Base-by-base conservation (phyloP, 805 yeast species). In the Ogataea trehaloabstinens region DNA sequence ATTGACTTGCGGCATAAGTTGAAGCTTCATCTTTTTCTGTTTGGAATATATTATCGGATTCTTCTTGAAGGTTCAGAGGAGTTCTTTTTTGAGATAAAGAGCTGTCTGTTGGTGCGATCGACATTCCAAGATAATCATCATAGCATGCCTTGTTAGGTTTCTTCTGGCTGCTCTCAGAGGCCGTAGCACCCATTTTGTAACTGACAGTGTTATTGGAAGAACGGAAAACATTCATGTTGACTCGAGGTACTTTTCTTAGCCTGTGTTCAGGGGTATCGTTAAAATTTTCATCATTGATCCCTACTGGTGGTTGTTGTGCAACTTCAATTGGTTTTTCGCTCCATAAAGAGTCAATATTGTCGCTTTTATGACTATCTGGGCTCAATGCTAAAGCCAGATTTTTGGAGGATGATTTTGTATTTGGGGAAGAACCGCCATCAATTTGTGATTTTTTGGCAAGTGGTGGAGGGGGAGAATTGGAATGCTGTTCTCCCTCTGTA, bases 221-320 rank as follows among this genome's bases (percentile, higher is more conserved):
- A 7, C 22, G 33, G 22, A 48, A 37, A 10, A 46, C 38, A 27
- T 44, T 40, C 43, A 42, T 37, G 24, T 45, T 43, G 4, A 52
- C 34, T 21, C 45, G 45, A 8, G 53, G 55, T 28, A 46, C 44
- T 31, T 47, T 51, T 13, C 51, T 40, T 12, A 52, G 35, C 34
- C 48, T 43, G 24, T 42, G 51, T 4, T 45, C 37, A 4, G 34
- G 19, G 7, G 31, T 21, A 13, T 40, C 45, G 17, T 48, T 40
- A 24, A 31, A 33, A 24, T 51, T 51, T 27, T 51, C 53, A 38
- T 48, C 49, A 34, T 51, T 48, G 24, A 40, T 22, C n/a, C 8
- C 34, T 19, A 24, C 24, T 19, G 34, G 20, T 15, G 28, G 39
- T 17, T 28, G 17, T 10, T 32, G 41, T 18, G 17, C 24, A 13